A percentile compares a stretch with the other conserved stretches of the same genome.
phyloP scores from a whole-genome alignment of 2,329 filamentous ascomycete species.

The Teratosphaeria viscida region DNA sequence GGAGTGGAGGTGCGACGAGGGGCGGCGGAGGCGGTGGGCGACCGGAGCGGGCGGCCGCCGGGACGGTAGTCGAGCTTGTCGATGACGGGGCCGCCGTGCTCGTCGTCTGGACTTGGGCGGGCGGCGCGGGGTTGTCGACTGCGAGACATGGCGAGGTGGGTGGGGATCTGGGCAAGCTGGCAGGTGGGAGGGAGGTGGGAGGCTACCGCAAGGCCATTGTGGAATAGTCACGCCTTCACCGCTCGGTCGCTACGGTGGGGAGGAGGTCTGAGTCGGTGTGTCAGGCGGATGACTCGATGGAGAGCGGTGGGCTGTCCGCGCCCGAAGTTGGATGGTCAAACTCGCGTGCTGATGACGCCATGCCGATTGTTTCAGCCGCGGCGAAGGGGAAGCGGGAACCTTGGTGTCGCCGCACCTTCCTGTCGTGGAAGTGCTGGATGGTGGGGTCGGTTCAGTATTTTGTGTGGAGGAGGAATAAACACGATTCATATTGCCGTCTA shows the following conservation, averaged over 20 bases:
- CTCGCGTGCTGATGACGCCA: not conserved
- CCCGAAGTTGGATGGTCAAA: not conserved
- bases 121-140: not conserved
- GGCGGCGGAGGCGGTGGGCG: not conserved
- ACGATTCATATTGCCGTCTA: not conserved
- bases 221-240: not conserved
- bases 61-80: constrained; percentile 42
- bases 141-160: not conserved
- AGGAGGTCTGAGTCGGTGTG: too few species aligned
- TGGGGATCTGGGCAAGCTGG: not conserved
- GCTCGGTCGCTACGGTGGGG: not conserved
- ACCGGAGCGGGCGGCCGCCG: constrained; percentile 29
- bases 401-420: not conserved
- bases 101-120: constrained; percentile 1
- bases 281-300: not conserved
- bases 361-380: not conserved
- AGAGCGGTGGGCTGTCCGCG: not conserved
- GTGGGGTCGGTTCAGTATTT: not conserved
- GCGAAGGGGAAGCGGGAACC: not conserved
- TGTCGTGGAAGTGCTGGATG: not conserved
- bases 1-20: not conserved
- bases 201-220: not conserved
- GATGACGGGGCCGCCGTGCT: constrained; percentile 24
- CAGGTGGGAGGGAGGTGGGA: not conserved
- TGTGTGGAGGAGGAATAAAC: not conserved